phyloP scores from a whole-genome alignment of 1,284 basidiomycete genomes.

The Ceratobasidium sp. region DNA sequence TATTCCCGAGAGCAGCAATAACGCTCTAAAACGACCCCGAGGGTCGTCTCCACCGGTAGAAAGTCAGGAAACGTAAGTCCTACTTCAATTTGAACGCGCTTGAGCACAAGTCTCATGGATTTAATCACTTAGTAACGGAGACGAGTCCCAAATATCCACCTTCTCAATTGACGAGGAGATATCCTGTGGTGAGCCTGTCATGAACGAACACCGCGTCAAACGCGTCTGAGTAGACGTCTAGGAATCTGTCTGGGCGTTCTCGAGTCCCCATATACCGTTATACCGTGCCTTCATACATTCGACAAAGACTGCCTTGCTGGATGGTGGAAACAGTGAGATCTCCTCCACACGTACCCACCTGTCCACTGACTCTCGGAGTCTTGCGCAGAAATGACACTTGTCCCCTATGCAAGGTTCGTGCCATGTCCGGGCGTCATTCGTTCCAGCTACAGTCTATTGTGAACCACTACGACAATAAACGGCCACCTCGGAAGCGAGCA shows the following conservation, averaged over 20 bases:
- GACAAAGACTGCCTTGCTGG: constrained; percentile 46
- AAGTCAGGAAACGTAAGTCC: not conserved
- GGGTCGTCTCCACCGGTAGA: constrained; percentile 3
- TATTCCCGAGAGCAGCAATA: not conserved
- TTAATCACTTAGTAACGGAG: not conserved
- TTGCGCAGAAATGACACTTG: constrained; percentile 35
- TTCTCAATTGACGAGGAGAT: constrained; percentile 46
- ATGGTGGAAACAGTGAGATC: constrained; percentile 47
- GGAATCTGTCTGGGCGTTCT: constrained; percentile 47
- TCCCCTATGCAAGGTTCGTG: constrained; percentile 29
- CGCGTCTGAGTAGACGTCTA: constrained; percentile 6
- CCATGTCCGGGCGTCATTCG: constrained; percentile 31
- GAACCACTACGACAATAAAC: constrained; percentile 39
- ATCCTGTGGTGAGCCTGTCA: constrained; percentile 41
- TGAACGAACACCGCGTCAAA: not conserved
- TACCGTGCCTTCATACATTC: constrained; percentile 48
- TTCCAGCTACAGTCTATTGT: constrained; percentile 42
- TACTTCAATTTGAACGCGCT: not conserved
- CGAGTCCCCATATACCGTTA: constrained; percentile 46
- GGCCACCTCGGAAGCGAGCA: constrained; percentile 28
- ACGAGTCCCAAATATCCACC: constrained; percentile 35
- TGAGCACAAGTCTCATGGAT: too few relatives aligned
- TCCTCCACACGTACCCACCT: not conserved
- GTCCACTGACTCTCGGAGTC: not conserved
- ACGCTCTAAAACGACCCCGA: not conserved